A percentile compares a stretch with the other conserved stretches of the same genome.
phyloP scores from a whole-genome alignment of 352 stramenopile genomes.

The Peronospora tabacina region DNA sequence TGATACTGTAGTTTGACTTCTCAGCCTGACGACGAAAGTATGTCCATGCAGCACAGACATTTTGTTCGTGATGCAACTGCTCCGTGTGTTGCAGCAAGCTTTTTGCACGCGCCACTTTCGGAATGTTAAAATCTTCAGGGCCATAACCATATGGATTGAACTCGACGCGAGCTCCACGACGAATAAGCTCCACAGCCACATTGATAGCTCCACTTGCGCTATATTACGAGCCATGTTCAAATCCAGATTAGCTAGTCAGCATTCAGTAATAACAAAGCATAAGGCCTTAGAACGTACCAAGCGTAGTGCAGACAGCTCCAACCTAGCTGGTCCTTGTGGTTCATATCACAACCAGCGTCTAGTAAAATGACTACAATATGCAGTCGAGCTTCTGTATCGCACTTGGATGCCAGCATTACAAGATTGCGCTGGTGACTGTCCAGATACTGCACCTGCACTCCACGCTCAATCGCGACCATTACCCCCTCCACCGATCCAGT shows the following conservation, averaged over 20 bases:
- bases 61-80: slow-evolving; percentile 76
- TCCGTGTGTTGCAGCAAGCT: slow-evolving; percentile 83
- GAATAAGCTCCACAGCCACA: slow-evolving; percentile 67
- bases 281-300: slow-evolving; percentile 37
- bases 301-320: slow-evolving; percentile 85
- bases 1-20: slow-evolving; percentile 53
- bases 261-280: neutral
- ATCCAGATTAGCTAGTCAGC: slow-evolving; percentile 5
- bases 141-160: slow-evolving; percentile 85
- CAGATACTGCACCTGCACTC: slow-evolving; percentile 66
- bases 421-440: slow-evolving; percentile 74
- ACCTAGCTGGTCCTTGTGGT: slow-evolving; percentile 73
- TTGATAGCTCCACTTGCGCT: slow-evolving; percentile 68
- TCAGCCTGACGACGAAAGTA: slow-evolving; percentile 72
- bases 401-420: slow-evolving; percentile 78
- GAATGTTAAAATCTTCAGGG: slow-evolving; percentile 77
- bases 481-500: slow-evolving; percentile 72
- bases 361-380: slow-evolving; percentile 80
- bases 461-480: slow-evolving; percentile 77
- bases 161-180: slow-evolving; percentile 53
- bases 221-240: slow-evolving; percentile 2
- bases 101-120: slow-evolving; percentile 70
- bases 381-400: slow-evolving; percentile 71
- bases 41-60: slow-evolving; percentile 66
- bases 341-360: slow-evolving; percentile 79